A percentile compares a stretch with the other conserved stretches of the same genome.
Evolutionary conservation across 805 yeast genomes (phyloP).

Genomic region (Kurtzmaniella fragi): DNA sequence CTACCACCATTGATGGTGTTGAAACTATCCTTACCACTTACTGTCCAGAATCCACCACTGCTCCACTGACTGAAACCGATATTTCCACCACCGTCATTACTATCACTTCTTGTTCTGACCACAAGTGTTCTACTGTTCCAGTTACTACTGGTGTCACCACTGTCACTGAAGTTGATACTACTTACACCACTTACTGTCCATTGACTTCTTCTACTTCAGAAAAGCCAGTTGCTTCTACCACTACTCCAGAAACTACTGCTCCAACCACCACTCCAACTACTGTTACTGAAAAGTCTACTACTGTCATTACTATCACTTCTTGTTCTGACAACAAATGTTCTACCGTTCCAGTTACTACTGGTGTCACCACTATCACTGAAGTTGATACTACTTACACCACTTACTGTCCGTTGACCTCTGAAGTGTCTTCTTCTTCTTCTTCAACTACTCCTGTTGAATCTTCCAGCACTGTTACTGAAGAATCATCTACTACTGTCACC

Average conservation of each 20-base stretch:
- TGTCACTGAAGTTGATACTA: conserved; percentile 7
- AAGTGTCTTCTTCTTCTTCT: conserved; percentile 12
- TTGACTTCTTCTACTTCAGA: conserved; percentile 4
- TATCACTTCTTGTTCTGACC: conserved; percentile 33
- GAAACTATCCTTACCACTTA: conserved; percentile 35
- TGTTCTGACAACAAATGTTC: conserved; percentile 21
- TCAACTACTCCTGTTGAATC: conserved; percentile 14
- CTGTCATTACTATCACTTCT: conserved; percentile 16
- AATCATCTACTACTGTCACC: conserved; percentile 8
- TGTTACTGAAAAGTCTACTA: conserved; percentile 1
- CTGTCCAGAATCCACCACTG: conserved; percentile 20
- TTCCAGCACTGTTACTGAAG: background rate
- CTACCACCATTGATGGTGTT: conserved; percentile 28
- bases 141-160: conserved; percentile 30
- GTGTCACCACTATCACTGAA: background rate
- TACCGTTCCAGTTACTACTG: conserved; percentile 14
- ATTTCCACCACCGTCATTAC: conserved; percentile 24
- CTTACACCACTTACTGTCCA: conserved; percentile 19
- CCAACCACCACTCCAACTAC: background rate
- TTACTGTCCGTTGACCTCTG: conserved; percentile 7
- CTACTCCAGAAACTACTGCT: conserved; percentile 3
- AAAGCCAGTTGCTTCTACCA: conserved; percentile 1
- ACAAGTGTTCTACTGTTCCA: conserved; percentile 23
- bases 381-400: background rate
- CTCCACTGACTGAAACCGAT: conserved; percentile 13